Evolutionary conservation across 164 flowering plant species (phyloP).

Genomic region (Malania oleifera): DNA sequence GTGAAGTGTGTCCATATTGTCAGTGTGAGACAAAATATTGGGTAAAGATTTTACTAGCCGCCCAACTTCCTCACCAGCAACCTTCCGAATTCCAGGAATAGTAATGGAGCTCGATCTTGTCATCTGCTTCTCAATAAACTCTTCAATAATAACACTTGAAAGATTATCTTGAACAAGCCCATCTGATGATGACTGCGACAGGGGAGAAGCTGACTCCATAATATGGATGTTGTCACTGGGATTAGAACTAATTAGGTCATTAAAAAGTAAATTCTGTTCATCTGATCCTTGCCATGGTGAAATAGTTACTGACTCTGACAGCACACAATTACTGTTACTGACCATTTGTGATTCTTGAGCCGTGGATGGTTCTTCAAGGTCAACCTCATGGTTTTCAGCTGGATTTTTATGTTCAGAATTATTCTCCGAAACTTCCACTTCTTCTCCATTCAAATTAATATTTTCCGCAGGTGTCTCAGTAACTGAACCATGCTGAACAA

Average conservation of each 20-base stretch:
- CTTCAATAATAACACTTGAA: constrained; percentile 16
- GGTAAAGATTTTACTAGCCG: constrained; percentile 51
- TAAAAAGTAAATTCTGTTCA: constrained; percentile 50
- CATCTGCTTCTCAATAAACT: constrained; percentile 21
- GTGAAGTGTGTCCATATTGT: constrained; percentile 21
- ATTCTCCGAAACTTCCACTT: constrained; percentile 12
- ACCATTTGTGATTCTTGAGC: constrained; percentile 13
- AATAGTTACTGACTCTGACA: constrained; percentile 5
- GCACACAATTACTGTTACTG: constrained; percentile 4
- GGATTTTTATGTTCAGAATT: constrained; percentile 10
- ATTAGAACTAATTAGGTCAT: constrained; percentile 37
- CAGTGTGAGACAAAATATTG: constrained; percentile 29
- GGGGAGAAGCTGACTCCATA: constrained; percentile 17
- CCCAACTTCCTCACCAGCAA: constrained; percentile 20
- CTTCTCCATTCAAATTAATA: constrained; percentile 9
- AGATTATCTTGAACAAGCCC: constrained; percentile 21
- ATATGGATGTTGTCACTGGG: constrained; percentile 12
- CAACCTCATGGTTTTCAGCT: constrained; percentile 5
- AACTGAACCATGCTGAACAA: constrained; percentile 20
- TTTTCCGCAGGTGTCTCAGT: constrained; percentile 9
- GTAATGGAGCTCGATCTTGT: constrained; percentile 29
- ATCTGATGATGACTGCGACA: constrained; percentile 21
- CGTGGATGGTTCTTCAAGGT: constrained; percentile 10
- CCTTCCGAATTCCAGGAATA: constrained; percentile 25
- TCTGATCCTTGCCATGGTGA: constrained; percentile 25